Evolutionary conservation across 345 rosid species (phyloP).

Genomic region (Fremontodendron californicum): DNA sequence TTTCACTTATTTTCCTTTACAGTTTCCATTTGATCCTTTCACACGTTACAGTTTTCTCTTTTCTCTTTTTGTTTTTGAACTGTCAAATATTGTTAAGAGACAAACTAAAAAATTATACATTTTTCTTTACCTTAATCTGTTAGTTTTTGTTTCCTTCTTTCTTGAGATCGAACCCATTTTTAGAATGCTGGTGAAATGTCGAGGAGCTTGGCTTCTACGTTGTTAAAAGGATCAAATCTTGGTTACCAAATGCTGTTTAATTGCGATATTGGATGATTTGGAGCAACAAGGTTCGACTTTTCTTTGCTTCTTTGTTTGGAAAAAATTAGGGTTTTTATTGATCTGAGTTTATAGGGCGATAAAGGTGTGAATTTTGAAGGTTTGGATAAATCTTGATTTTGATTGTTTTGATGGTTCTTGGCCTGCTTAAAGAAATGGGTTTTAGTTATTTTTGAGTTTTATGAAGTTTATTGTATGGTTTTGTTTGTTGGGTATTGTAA

Average conservation of each 20-base stretch:
- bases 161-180: background rate
- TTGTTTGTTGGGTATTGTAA: conserved; percentile 24
- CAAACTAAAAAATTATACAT: background rate
- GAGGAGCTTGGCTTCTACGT: conserved; percentile 18
- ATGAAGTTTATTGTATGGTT: conserved; percentile 13
- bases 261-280: conserved; percentile 20
- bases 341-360: conserved; percentile 9
- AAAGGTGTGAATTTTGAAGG: conserved; percentile 19
- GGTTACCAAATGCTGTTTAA: background rate
- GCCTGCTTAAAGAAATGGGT: conserved; percentile 6
- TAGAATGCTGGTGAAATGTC: conserved; percentile 26
- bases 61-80: background rate
- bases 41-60: background rate
- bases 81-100: background rate
- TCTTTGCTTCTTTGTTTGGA: conserved; percentile 3
- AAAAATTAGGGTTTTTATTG: conserved; percentile 17
- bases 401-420: conserved; percentile 15
- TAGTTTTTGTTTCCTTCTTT: background rate
- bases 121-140: background rate
- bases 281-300: conserved; percentile 12
- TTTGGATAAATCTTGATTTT: conserved; percentile 18
- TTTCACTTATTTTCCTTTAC: background rate
- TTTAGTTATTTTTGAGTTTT: conserved; percentile 19
- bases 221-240: conserved; percentile 10
- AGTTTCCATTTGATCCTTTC: background rate